Percentiles rank a stretch among this genome's conserved stretches.
These are phyloP conservation scores for Porphyra umbilicalis DNA, from an alignment of 31 red algal species.

Conservation along the genomic window DNA sequence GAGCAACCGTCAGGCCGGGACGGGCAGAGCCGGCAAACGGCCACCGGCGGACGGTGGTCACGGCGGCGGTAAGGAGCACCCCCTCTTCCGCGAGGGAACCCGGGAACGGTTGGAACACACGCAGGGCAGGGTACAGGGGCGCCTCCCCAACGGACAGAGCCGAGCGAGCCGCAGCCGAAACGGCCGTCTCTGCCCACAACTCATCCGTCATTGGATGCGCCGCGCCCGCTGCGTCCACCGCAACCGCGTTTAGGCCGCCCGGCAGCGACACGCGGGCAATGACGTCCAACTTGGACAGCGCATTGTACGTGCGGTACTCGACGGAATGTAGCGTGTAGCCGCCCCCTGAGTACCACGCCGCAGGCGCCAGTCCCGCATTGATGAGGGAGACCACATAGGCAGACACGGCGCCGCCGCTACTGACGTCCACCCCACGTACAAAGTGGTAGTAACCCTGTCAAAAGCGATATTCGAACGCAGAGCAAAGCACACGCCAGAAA, in stretches of 20 bases:
- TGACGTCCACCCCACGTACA: constrained; percentile 60
- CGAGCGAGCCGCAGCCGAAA: constrained; percentile 46
- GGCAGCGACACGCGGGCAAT: constrained; percentile 62
- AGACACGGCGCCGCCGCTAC: constrained; percentile 34
- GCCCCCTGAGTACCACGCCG: constrained; percentile 70
- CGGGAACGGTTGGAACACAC: constrained; percentile 27
- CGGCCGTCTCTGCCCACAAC: constrained; percentile 45
- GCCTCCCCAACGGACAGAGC: constrained; percentile 40
- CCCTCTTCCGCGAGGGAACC: constrained; percentile 14
- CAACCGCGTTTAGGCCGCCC: constrained; percentile 46
- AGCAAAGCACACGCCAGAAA: not conserved
- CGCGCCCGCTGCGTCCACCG: constrained; percentile 21
- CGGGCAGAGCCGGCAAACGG: constrained; percentile 39
- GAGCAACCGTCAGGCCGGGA: not conserved
- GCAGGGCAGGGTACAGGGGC: constrained; percentile 72
- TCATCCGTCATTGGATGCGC: constrained; percentile 18
- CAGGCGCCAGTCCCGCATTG: constrained; percentile 59
- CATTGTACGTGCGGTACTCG: constrained; percentile 52
- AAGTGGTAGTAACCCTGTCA: constrained; percentile 86
- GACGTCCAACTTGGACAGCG: constrained; percentile 57
- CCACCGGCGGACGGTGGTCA: constrained; percentile 33
- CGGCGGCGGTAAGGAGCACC: constrained; percentile 26
- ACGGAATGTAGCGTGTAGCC: constrained; percentile 56
- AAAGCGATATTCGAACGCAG: not conserved
- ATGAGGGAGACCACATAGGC: constrained; percentile 72